Evolutionary conservation across 306 rosid genomes (phyloP), one percentile per base, ranked within the genome.

Genomic region (Rosa lucieae): DNA sequence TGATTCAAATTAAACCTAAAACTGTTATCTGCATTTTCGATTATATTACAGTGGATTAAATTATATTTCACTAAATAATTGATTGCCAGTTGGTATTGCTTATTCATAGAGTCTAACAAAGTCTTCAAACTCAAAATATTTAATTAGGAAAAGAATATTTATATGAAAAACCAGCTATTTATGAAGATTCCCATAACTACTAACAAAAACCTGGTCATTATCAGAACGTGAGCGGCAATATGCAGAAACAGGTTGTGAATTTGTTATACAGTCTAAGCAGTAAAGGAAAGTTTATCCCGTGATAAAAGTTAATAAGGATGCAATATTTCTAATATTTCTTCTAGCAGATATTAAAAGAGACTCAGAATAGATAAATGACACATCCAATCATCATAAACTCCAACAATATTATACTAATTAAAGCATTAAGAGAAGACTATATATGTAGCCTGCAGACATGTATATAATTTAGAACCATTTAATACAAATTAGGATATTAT

Each of bases 391-490:
- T 21, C 35, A 55, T 8, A 58, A 58, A n/a, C 63, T 10, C 35
- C 65, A 58, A 21, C 3, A 58, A 2, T 17, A 58, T n/a, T n/a
- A 58, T 23, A 32, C 35, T 32, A 26, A 26, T 26, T 26, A 58
- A 58, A 20, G 23, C 65, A 58, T n/a, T 21, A 58, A 58, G 32
- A 58, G 65, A n/a, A 26, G 65, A 58, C 32, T 58, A n/a, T 8
- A 21, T 58, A 55, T 18, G 0, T 32, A 32, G 37, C 37, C 37
- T 7, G 67, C 23, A 61, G 65, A 6, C 12, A 9, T 26, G 67
- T 29, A 37, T 70, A n/a, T 58, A 58, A 6, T 2, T 11, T 21
- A 46, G 83, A 42, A 84, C 47, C 1, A 29, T 62, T 47, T 77
- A 81, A 21, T 81, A 71, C 0, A 21, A 44, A 69, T 10, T 20